These are phyloP conservation scores for Daldinia eschscholtzii DNA, from an alignment of 2,329 filamentous ascomycete species.

Conservation along the genomic window DNA sequence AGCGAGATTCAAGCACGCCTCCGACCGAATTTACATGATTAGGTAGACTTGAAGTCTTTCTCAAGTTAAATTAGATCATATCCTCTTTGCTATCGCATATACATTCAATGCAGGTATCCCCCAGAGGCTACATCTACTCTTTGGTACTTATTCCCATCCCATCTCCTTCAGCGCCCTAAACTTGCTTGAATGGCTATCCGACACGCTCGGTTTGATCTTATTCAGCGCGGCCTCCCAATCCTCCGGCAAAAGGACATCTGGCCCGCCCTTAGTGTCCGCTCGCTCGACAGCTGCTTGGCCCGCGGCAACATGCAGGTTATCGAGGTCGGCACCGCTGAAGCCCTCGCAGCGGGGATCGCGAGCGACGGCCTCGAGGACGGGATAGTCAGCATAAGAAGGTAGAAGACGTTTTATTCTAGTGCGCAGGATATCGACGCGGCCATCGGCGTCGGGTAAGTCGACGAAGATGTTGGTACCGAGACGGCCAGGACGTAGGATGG, in stretches of 20 bases:
- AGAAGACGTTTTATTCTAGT: conserved; percentile 63
- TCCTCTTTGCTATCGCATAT: too few species aligned
- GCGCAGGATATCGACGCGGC: conserved; percentile 86
- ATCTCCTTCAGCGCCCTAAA: conserved; percentile 57
- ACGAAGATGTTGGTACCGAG: conserved; percentile 91
- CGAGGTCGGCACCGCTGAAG: conserved; percentile 79
- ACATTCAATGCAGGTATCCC: not conserved
- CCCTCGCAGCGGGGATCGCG: conserved; percentile 75
- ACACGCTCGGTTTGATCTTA: conserved; percentile 64
- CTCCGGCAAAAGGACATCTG: conserved; percentile 52
- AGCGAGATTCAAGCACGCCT: too few species aligned
- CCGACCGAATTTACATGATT: too few species aligned
- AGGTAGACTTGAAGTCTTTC: too few species aligned
- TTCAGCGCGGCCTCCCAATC: conserved; percentile 68
- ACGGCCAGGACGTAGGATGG: conserved; percentile 91
- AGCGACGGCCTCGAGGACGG: conserved; percentile 67
- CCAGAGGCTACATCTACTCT: too few species aligned
- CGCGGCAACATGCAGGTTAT: conserved; percentile 61
- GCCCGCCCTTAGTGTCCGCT: conserved; percentile 42
- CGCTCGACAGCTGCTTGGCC: conserved; percentile 49
- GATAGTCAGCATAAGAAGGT: conserved; percentile 46
- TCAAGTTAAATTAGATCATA: too few species aligned
- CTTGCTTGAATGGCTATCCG: conserved; percentile 56
- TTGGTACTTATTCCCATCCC: conserved; percentile 46
- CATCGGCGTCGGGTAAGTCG: conserved; percentile 81